Evolutionary conservation across 1,284 basidiomycete genomes (phyloP), one percentile per base, ranked within the genome.

Genomic region (Tylopilus sp.): DNA sequence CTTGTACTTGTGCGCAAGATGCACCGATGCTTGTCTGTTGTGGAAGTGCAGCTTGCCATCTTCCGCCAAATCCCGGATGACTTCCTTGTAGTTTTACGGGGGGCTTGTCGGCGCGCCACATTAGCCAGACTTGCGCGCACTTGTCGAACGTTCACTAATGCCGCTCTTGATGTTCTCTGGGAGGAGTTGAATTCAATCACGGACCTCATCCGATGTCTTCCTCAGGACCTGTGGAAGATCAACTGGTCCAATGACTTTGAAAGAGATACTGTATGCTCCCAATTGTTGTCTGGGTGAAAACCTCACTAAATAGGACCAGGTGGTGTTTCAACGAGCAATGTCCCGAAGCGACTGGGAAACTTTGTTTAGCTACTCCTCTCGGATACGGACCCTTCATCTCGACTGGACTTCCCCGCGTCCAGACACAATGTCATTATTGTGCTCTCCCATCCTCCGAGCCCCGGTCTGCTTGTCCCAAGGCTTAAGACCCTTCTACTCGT

Each of bases 131-230:
- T 79, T 18, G 75, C 75, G 3, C 73, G 76, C 55, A 70, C 73
- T 6, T 76, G 76, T 58, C 68, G 67, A 2, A 66, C 68, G 7
- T 77, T 77, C 47, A 63, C 66, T 53, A 49, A 52, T 9, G 57
- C 58, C 2, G 73, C 75, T 22, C 64, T 78, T 36, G 74, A 79
- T 56, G 64, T 66, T 1, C 24, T 77, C 39, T 79, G 74, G 75
- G 67, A 32, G 18, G 22, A 49, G 8, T 57, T 78, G 57, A 55
- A 74, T 38, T 67, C 65, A 16, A 69, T 79, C 57, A 39, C 59
- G 39, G 52, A 60, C 19, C 70, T 79, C 51, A 16, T 79, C 19
- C 63, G 60, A 57, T 73, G 70, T 60, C 67, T 79, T 57, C 75
- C 75, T 57, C 67, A 57, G 58, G 72, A 78, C 44, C 58, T 78